Percentiles rank a stretch among this genome's conserved stretches.
phyloP scores from a whole-genome alignment of 2,329 filamentous ascomycete species.

The Hymenoscyphus scutula region DNA sequence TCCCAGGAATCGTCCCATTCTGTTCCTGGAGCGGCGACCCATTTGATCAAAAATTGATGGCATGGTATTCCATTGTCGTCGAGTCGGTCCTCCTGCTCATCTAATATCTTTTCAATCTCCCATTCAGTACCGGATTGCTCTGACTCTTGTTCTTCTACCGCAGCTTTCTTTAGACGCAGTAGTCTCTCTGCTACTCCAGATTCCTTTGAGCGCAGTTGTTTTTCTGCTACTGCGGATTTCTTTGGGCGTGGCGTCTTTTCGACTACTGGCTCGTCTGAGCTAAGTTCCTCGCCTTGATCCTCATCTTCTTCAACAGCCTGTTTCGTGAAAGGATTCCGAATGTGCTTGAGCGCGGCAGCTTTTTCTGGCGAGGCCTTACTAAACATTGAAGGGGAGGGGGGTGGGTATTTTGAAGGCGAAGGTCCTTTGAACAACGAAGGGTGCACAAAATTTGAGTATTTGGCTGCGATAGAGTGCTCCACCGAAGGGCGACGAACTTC shows the following conservation, averaged over 20 bases:
- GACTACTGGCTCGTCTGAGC: background rate
- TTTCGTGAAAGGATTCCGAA: background rate
- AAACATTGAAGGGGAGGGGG: no score
- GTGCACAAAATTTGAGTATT: background rate
- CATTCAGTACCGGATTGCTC: slow-evolving; percentile 18
- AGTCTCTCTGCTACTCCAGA: no score
- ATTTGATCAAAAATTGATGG: slow-evolving; percentile 30
- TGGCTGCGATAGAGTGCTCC: background rate
- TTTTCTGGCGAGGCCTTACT: background rate
- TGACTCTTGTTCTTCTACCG: slow-evolving; percentile 9
- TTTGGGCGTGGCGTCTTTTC: no score
- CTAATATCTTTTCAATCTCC: slow-evolving; percentile 27
- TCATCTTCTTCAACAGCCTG: background rate
- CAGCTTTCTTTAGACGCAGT: background rate
- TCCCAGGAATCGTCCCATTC: slow-evolving; percentile 30
- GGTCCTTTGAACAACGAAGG: background rate
- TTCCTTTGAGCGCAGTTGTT: no score
- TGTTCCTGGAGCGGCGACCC: slow-evolving; percentile 23
- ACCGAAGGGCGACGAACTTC: background rate
- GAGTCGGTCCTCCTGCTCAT: slow-evolving; percentile 16
- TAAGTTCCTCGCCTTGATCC: slow-evolving; percentile 1
- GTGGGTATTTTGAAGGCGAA: no score
- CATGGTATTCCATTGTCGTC: slow-evolving; percentile 17
- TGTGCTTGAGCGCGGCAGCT: background rate
- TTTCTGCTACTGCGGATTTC: no score